Conservation (phyloP, 768 basidiomycete species). For the Rickenella mellea region DNA sequence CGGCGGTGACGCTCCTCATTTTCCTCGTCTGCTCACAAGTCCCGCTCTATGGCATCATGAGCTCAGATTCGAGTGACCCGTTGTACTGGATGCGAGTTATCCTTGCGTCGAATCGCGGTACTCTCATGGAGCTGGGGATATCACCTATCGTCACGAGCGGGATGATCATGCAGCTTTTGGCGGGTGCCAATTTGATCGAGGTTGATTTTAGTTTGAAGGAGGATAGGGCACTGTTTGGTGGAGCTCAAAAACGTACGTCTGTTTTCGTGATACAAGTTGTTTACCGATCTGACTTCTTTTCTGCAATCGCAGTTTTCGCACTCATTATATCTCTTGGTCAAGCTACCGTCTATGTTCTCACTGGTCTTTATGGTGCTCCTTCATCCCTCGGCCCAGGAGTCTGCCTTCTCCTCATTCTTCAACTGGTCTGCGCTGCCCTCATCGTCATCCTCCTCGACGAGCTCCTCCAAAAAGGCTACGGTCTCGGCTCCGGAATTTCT, state of each 20-base stretch:
- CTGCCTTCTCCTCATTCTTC: constrained; percentile 92
- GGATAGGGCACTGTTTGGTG: constrained; percentile 90
- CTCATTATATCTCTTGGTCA: constrained; percentile 95
- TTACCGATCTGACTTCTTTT: neutral
- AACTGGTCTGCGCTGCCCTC: constrained; percentile 86
- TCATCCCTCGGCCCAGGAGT: constrained; percentile 91
- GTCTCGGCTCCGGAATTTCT: constrained; percentile 96
- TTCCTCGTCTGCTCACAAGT: constrained; percentile 99
- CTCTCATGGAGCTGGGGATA: constrained; percentile 98
- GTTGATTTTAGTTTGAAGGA: constrained; percentile 97
- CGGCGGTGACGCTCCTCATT: constrained; percentile 96
- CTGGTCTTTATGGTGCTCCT: constrained; percentile 93
- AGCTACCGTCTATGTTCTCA: constrained; percentile 93
- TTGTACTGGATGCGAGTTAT: constrained; percentile 99
- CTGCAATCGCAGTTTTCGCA: constrained; percentile 82
- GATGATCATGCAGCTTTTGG: constrained; percentile 99
- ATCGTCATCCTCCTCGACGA: constrained; percentile 98
- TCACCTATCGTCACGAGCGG: constrained; percentile 96
- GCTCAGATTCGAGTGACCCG: constrained; percentile 97
- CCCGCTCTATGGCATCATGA: constrained; percentile 98
- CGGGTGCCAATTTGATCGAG: constrained; percentile 95
- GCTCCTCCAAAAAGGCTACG: constrained; percentile 97
- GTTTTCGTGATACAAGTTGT: neutral
- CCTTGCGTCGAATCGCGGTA: constrained; percentile 95
- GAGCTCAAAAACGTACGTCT: constrained; percentile 88